Base-by-base conservation (phyloP, 2,329 filamentous ascomycete species). In the Xylaria sp. region DNA sequence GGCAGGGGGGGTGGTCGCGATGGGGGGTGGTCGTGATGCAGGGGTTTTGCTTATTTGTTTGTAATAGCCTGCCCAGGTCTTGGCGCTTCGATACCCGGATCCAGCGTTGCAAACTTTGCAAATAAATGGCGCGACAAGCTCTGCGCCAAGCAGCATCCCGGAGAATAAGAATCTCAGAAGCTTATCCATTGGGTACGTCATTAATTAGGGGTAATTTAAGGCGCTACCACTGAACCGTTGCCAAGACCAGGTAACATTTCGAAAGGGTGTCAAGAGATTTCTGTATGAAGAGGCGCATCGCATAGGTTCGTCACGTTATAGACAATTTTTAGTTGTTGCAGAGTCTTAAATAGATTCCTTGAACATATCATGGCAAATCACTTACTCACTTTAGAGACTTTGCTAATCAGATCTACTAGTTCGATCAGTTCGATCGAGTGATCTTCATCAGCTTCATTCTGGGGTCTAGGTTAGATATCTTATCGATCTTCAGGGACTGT, bases 381-480 rank as follows among this genome's bases (percentile, higher is more conserved):
- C 2, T 57, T 57, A 9, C 60, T 35, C 4, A 53, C 53, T 47
- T 47, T 11, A 52, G 52, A 47, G 37, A 17, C 42, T 33, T 54
- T 43, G 52, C 31, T 46, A 40, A 55, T 52, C 59, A 9, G 59
- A 57, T 62, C 60, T 57, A 47, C 47, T 53, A 57, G 53, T 52
- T 9, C 19, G 33, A 35, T 52, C 49, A 57, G 53, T 52, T 9
- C 19, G 33, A 35, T 52, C 49, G 8, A 43, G 40, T 31, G 60
- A 62, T 62, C 60, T 53, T 62, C 60, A 43, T 54, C 49, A 52
- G 60, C 60, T 42, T 57, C 59, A 57, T 31, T 9, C 28, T 31
- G 28, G 28, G 28, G 9, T 31, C 28, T 31, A 31, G 9, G 28
- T 4, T 31, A 25, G 33, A 45, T 23, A 31, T 38, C 33, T 42